Base-by-base conservation (phyloP, 139 green algal genomes). In the Chlamydomonas applanata region DNA sequence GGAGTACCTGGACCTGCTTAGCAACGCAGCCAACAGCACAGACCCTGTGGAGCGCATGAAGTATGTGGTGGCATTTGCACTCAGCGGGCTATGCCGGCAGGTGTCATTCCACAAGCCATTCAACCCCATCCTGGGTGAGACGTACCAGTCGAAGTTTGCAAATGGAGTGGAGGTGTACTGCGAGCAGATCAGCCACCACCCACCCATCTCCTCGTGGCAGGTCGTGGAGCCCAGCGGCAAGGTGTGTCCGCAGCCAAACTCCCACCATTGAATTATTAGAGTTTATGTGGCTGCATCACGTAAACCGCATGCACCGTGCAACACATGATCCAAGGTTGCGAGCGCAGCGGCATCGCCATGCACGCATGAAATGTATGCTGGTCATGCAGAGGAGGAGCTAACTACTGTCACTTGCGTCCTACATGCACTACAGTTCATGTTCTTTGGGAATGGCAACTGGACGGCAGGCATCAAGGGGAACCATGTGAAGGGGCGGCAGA, bases 151-250 rank as follows among this genome's bases (percentile, higher is more conserved):
- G 3, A 27, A 19, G 1, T 88, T 83, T 61, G 30, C 63, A 27
- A 80, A 79, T 53, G 87, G 87, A 22, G 45, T 78, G 2, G 16
- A 80, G 30, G 79, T 92, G 67, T 89, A 71, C 67, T 82, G 75
- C 33, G 87, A 92, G 83, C 87, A 92, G 78, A 85, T 89, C 69
- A 82, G 70, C 65, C 87, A 92, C 71, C 87, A 92, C 75, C 87
- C 87, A 14, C 87, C 87, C 2, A 74, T 92, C 71, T 84, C 74
- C 71, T 81, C 75, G 69, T 92, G 86, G 86, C 75, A 93, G 68
- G 65, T 91, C 24, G 20, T 72, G 32, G 82, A 89, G 49, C 76
- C 76, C 14, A 54, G 46, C 11, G 79, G 75, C 40, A 76, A 72
- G 80, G 78, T 84, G 35, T 30, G 80, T n/a, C n/a, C n/a, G n/a